Evolutionary conservation across 2,329 filamentous ascomycete genomes (phyloP).

Genomic region (Mycosphaerelloides madeirae): DNA sequence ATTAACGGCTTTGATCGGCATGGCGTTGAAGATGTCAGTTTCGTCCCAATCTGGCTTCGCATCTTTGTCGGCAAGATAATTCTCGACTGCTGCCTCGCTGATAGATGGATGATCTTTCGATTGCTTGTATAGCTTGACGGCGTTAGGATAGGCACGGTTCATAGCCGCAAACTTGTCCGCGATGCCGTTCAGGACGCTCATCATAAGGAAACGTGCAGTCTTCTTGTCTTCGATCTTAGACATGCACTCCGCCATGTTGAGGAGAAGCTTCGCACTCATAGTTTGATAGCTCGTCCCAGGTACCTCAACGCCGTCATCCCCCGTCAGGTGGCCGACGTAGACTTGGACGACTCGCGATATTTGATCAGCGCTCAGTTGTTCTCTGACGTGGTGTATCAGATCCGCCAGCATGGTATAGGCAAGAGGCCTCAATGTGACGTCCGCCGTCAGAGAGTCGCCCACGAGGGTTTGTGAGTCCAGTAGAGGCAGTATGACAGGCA

Average conservation of each 20-base stretch:
- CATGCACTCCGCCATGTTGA: constrained; percentile 98
- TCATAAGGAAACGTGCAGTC: constrained; percentile 89
- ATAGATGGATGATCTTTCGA: constrained; percentile 50
- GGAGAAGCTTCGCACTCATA: constrained; percentile 93
- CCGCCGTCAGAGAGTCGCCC: constrained; percentile 91
- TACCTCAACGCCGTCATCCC: constrained; percentile 60
- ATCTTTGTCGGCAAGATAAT: constrained; percentile 78
- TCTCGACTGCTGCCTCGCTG: constrained; percentile 57
- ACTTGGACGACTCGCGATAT: constrained; percentile 95
- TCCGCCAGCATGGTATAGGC: constrained; percentile 99
- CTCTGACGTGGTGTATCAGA: constrained; percentile 92
- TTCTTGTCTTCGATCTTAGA: constrained; percentile 88
- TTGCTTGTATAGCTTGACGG: constrained; percentile 81
- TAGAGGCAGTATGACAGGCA: constrained; percentile 90
- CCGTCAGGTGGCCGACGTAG: constrained; percentile 92
- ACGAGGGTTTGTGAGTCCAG: constrained; percentile 91
- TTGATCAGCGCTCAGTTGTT: constrained; percentile 80
- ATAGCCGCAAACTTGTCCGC: constrained; percentile 97
- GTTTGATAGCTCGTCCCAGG: constrained; percentile 98
- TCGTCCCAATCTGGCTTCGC: constrained; percentile 90
- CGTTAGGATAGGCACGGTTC: constrained; percentile 94
- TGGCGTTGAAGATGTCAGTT: constrained; percentile 93
- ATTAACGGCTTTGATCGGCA: constrained; percentile 92
- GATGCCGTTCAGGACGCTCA: constrained; percentile 97
- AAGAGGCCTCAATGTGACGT: constrained; percentile 90